Base-by-base conservation (phyloP, 257 asterid genomes). In the Rubia yunnanensis region DNA sequence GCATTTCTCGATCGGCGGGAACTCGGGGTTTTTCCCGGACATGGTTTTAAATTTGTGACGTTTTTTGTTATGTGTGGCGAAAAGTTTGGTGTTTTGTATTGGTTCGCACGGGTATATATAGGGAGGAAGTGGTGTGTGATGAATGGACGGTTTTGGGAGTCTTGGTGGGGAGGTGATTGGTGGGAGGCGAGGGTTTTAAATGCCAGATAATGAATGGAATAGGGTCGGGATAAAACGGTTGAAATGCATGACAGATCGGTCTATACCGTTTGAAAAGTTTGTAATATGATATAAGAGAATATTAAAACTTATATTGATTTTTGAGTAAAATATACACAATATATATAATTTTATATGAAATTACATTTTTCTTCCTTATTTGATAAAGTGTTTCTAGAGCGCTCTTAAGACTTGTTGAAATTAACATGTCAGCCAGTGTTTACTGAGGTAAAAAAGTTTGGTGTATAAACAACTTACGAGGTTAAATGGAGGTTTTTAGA, bases 1-100 rank as follows among this genome's bases (percentile, higher is more conserved):
- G 59, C 96, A 94, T 77, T 83, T 83, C 35, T 84, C 91, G 34
- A 94, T 81, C 9, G 97, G 80, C 1, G 95, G 96, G 64, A 90
- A 90, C 17, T 75, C 72, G 32, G 50, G 30, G 15, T 31, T 82
- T 80, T 76, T 78, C 78, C 63, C 52, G 59, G 82, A 67, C 77
- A 74, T 73, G 60, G 64, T 44, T 54, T 5, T 41, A 11, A 3
- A 4, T 41, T 41, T 41, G n/a, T 41, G 49, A 14, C 49, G n/a
- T 18, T 41, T 41, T 1, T 14, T 3, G 36, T 32, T 41, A 44
- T 44, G 20, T 44, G 52, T 44, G 22, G 50, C n/a, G 44, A 44
- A 44, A 44, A 5, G 52, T 15, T 14, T 44, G 8, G 17, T 44
- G 52, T 44, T 44, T 44, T 10, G 52, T 44, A 9, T 15, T 14